Evolutionary conservation across 371 early-diverging fungal genomes (phyloP), one percentile per base, ranked within the genome.

Genomic region (Mortierella sp.): DNA sequence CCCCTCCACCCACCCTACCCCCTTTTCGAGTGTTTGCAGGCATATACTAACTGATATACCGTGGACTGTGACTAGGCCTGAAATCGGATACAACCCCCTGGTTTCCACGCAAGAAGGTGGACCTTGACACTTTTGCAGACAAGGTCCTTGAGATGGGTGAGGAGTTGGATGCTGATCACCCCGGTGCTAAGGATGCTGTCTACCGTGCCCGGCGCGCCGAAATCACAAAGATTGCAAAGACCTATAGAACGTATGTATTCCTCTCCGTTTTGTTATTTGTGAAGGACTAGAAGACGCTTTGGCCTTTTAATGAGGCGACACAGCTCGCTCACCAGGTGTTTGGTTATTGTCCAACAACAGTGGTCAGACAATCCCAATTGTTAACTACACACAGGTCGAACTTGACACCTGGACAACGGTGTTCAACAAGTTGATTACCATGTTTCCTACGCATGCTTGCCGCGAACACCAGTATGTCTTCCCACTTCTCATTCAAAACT

Each of bases 51-150:
- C 60, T 7, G 73, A 56, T 12, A 62, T 73, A 9, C 37, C 9
- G 37, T 37, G 37, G 37, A 37, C 37, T 9, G 3, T 37, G 37
- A 5, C 9, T 37, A 37, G 37, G 37, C 7, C 60, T 68, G 25
- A 81, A 81, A 0, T 74, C 74, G 15, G n/a, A n/a, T n/a, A n/a
- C n/a, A n/a, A 87, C 87, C 18, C 96, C 96, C 14, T 97, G 97
- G 97, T 98, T 97, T 83, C 98, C 98, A 44, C 92, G 97, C 71
- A 96, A 95, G 77, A 88, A 94, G 84, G 75, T 91, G 30, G 98
- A 98, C 77, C 84, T 98, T 65, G 98, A 98, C 68, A 88, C 92
- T 1, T 98, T 96, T 87, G 94, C 96, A 0, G 95, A 95, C 48
- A 95, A 95, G 70, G 97, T 96, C 4, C 84, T 97, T 66, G 94